Base-by-base conservation (phyloP, 1,139 yeast genomes). In the Saccharomyces pastorianus region DNA sequence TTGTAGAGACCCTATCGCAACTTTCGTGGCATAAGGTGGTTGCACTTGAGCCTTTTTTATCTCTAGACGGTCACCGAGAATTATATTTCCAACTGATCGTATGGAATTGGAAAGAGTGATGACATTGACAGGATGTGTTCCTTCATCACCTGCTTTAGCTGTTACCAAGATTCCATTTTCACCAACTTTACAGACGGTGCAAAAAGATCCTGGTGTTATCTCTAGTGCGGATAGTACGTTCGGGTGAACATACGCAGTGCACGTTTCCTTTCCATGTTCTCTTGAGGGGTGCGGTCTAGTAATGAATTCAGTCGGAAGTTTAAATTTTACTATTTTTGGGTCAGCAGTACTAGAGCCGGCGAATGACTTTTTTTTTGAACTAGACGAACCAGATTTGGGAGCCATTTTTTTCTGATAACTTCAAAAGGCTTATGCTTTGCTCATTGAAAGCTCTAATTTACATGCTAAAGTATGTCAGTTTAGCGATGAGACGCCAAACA, bases 11-110 rank as follows among this genome's bases (percentile, higher is more conserved):
- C 71, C 73, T 6, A 77, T 65, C 0, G 59, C 58, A 2, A 72
- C 64, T 20, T 56, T 58, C 2, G 67, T 57, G 3, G 85, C 84
- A 60, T 77, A 76, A 0, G 70, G 68, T 2, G 89, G 89, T 54
- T 82, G 85, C 2, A 66, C 61, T 1, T 68, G 57, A 32, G 73
- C 71, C 60, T 77, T 83, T 6, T 65, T 65, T 0, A 90, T 61
- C 25, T 72, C 72, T 0, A 88, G 71, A 55, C 96, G 72, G 62
- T 89, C 96, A 29, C 97, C 97, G 9, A 86, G 72, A 6, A 86
- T 67, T 3, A 86, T 64, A 8, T 85, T 87, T 1, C 81, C 78
- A 23, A 84, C 72, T 2, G 72, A 67, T 56, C 95, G 71, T 48
- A 82, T 67, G 4, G 73, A 61, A 0, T 71, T 59, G 1, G 89